These are phyloP conservation scores for Aspergillus sp. DNA, from an alignment of 2,329 filamentous ascomycete genomes.

Conservation along the genomic window DNA sequence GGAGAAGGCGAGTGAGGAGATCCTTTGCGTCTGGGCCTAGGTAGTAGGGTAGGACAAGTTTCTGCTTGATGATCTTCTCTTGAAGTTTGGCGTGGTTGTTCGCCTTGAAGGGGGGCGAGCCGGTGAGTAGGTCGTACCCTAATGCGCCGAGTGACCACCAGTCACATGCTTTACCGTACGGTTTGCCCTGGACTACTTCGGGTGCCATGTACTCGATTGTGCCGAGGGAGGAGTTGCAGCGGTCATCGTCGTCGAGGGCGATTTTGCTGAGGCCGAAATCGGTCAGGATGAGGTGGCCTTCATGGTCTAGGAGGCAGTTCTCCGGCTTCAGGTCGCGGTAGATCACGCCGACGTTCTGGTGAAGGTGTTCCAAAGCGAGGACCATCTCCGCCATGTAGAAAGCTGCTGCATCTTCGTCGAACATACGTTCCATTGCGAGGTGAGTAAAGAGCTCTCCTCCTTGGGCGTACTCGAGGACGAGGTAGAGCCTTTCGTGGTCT, in stretches of 20 bases:
- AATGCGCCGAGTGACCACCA: slow-evolving; percentile 98
- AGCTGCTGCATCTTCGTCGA: slow-evolving; percentile 80
- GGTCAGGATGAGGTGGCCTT: slow-evolving; percentile 90
- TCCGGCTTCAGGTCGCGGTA: slow-evolving; percentile 98
- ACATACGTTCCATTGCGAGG: slow-evolving; percentile 90
- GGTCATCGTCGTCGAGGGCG: slow-evolving; percentile 67
- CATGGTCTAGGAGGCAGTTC: slow-evolving; percentile 88
- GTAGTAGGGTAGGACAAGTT: slow-evolving; percentile 85
- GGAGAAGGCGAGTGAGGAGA: slow-evolving; percentile 80
- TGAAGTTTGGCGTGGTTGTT: slow-evolving; percentile 93
- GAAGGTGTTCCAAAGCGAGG: slow-evolving; percentile 87
- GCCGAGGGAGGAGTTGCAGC: slow-evolving; percentile 86
- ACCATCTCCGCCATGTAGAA: slow-evolving; percentile 99
- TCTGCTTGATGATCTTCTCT: slow-evolving; percentile 93
- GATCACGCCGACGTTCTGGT: slow-evolving; percentile 87
- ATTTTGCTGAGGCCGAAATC: slow-evolving; percentile 98
- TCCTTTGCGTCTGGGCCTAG: slow-evolving; percentile 91
- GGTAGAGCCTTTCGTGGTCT: slow-evolving; percentile 93
- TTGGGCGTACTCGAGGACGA: slow-evolving; percentile 96
- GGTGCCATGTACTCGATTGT: slow-evolving; percentile 99
- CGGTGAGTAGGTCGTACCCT: slow-evolving; percentile 88
- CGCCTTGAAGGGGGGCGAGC: slow-evolving; percentile 84
- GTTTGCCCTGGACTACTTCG: slow-evolving; percentile 82
- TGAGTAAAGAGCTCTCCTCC: slow-evolving; percentile 98
- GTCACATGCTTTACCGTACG: slow-evolving; percentile 92